Conservation (phyloP, 768 basidiomycete genomes). For the Butyriboletus loyo region DNA sequence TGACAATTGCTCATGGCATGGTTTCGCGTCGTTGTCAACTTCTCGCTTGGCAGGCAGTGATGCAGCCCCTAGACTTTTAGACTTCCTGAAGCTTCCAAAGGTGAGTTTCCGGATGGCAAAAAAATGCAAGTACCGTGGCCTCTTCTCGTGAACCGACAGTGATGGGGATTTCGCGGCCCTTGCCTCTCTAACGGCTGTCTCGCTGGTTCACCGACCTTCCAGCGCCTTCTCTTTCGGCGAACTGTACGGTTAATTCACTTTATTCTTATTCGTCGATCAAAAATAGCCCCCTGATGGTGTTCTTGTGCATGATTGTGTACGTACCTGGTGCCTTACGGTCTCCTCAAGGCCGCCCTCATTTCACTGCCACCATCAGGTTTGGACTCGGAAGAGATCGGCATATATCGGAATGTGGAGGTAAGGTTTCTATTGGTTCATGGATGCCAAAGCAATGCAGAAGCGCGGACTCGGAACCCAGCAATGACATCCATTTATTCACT, state of each 20-base stretch:
- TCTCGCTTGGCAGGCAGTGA: not conserved
- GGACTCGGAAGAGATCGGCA: slow-evolving; percentile 13
- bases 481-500: not conserved
- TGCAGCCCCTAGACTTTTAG: not conserved
- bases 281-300: not conserved
- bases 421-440: slow-evolving; percentile 16
- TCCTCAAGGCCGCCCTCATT: slow-evolving; percentile 19
- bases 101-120: not conserved
- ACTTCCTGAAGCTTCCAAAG: not conserved
- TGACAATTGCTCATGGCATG: not conserved
- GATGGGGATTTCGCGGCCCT: not conserved
- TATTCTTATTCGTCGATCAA: not conserved
- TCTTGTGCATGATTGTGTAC: slow-evolving; percentile 6
- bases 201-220: not conserved
- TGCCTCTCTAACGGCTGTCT: not conserved
- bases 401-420: slow-evolving; percentile 14
- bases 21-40: not conserved
- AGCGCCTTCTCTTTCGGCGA: not conserved
- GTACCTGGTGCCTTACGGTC: slow-evolving; percentile 7
- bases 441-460: slow-evolving; percentile 17
- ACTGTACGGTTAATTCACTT: not conserved
- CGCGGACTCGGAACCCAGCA: not conserved
- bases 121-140: not conserved
- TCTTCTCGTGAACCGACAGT: not conserved
- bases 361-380: slow-evolving; percentile 20